Evolutionary conservation across 208 protist species (phyloP), one percentile per base, ranked within the genome.

Genomic region (Borovskyia barvae): DNA sequence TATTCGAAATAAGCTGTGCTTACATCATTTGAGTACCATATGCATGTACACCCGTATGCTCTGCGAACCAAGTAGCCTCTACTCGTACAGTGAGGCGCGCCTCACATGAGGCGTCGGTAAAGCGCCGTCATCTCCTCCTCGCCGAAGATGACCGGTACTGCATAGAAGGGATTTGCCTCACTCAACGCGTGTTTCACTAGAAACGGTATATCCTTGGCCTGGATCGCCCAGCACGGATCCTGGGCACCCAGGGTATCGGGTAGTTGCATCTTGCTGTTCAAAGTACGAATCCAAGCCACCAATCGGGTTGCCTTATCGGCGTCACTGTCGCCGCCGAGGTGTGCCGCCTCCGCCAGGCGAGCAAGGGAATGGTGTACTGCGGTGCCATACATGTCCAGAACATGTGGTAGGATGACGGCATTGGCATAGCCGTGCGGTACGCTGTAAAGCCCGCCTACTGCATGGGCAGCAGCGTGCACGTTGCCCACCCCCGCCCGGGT

Each of bases 401-500:
- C 72, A 51, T 85, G 77, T 14, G 76, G 81, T 29, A 96, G 71
- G 15, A 92, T 63, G 0, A 96, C 51, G 0, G 86, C 83, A 63
- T 94, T 94, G n/a, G 82, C 80, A 39, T 77, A 74, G 26, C 91
- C 87, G 69, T 96, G 87, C 28, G 87, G 81, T 35, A 87, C 70
- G 39, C 93, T 64, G 73, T 83, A 94, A 25, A 83, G 40, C 15
- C 72, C 67, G 28, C 90, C 87, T 5, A 97, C 64, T 20, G 75
- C 67, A 64, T 97, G 88, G 24, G 91, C 86, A 5, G 82, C 63
- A 8, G 84, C 85, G 63, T 97, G 91, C 32, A 82, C 75, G 59
- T 92, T 77, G 66, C 85, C 91, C n/a, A 97, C 82, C 54, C 83
- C 87, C 0, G 85, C 80, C 26, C 89, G 90, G 17, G 86, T 82